phyloP scores from a whole-genome alignment of 2,329 filamentous ascomycete species.

The Talaromyces pinophilus region DNA sequence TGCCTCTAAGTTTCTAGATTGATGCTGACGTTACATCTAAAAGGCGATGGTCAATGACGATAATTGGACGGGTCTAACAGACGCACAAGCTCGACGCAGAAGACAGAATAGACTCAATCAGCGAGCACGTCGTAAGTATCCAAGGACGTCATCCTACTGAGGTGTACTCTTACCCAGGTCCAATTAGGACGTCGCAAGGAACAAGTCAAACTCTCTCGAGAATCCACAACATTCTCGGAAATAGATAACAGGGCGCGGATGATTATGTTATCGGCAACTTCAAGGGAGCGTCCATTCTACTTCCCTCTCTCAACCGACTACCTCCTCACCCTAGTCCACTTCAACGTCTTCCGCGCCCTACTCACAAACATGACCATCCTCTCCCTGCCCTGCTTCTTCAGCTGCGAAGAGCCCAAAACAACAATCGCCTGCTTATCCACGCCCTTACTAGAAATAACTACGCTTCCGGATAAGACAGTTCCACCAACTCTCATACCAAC shows the following conservation, averaged over 20 bases:
- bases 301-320: constrained; percentile 23
- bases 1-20: background rate
- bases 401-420: constrained; percentile 14
- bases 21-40: background rate
- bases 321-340: constrained; percentile 22
- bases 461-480: background rate
- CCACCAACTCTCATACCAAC: constrained; percentile 20
- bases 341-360: constrained; percentile 25
- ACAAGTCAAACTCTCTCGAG: background rate
- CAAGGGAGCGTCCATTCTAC: constrained; percentile 2
- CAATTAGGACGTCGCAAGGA: constrained; percentile 13
- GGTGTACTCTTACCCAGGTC: background rate
- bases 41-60: constrained; percentile 20
- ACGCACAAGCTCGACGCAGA: constrained; percentile 25
- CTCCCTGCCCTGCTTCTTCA: constrained; percentile 13
- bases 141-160: background rate
- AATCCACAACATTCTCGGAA: background rate
- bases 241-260: background rate
- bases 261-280: background rate
- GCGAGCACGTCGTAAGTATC: constrained; percentile 26
- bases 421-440: constrained; percentile 17
- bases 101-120: constrained; percentile 29
- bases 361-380: constrained; percentile 24
- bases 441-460: background rate
- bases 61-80: constrained; percentile 25